Base-by-base conservation (phyloP, 1,284 basidiomycete genomes). In the Apiotrichum mycotoxinovorans region DNA sequence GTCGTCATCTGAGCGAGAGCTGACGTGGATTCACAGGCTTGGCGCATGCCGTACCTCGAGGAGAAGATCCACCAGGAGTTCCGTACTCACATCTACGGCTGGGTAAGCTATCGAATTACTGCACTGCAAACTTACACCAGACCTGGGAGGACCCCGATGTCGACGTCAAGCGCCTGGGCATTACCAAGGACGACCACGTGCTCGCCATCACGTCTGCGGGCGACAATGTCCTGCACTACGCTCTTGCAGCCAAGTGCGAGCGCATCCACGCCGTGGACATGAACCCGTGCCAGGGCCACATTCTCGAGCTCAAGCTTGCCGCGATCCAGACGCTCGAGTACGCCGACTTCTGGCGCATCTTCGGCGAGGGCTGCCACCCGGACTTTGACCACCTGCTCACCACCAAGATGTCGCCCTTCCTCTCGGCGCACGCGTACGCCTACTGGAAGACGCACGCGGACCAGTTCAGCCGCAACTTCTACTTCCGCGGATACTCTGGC, bases 131-230 rank as follows among this genome's bases (percentile, higher is more conserved):
- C 43, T 65, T 22, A 57, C 82, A 78, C 14, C 52, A 72, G 70
- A 88, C 87, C 27, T 90, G 88, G 88, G 89, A 91, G 72, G 88
- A 91, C 70, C 88, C 88, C 0, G 81, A 82, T 17, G 86, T 86
- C 61, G 88, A 91, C 67, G 86, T 91, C 80, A 80, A 83, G 64
- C 81, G 85, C 68, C 78, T 90, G 15, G 70, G 84, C 22, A 74
- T 90, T 57, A 81, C 81, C 33, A 75, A 78, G 38, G 80, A 85
- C 10, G 88, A 90, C 74, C 83, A 85, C 15, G 82, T 91, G 63
- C 80, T 91, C 3, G 84, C 86, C 23, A 89, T 90, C 67, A 89
- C 88, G 2, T 86, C 84, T 52, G 89, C 87, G 0, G 89, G 88
- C 0, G 88, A 89, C 74, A 91, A 91, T 68, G 87, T 87, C 2